These are phyloP conservation scores for Apiotrichum laibachii DNA, from an alignment of 1,284 basidiomycete species.

Conservation along the genomic window DNA sequence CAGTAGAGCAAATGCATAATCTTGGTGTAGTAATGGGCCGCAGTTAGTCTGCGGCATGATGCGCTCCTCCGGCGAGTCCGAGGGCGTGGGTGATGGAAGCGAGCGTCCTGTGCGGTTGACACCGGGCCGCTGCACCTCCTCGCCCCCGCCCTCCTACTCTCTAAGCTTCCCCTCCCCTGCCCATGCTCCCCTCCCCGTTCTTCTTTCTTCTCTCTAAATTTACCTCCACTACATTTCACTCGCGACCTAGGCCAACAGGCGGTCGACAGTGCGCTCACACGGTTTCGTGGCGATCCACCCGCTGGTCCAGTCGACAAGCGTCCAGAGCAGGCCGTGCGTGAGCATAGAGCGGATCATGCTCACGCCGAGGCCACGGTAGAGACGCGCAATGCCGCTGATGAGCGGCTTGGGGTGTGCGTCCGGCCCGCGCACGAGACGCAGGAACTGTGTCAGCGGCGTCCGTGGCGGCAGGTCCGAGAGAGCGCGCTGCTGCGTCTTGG, in stretches of 20 bases:
- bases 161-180: neutral
- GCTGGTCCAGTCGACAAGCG: slow-evolving; percentile 46
- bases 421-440: slow-evolving; percentile 44
- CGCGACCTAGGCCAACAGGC: neutral
- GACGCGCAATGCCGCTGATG: slow-evolving; percentile 40
- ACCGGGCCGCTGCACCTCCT: neutral
- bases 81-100: no score
- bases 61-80: neutral
- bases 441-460: slow-evolving; percentile 43
- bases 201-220: no score
- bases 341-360: slow-evolving; percentile 51
- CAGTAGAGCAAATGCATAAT: slow-evolving; percentile 5
- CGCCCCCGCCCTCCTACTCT: neutral
- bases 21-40: slow-evolving; percentile 6
- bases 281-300: slow-evolving; percentile 47
- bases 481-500: slow-evolving; percentile 50
- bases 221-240: no score
- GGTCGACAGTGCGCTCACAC: slow-evolving; percentile 13
- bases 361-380: slow-evolving; percentile 49
- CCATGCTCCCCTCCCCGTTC: neutral
- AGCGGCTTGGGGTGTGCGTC: slow-evolving; percentile 48
- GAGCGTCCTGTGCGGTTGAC: no score
- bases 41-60: neutral
- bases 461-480: slow-evolving; percentile 42
- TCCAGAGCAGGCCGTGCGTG: slow-evolving; percentile 51